Conservation (phyloP, 768 basidiomycete species). For the Pisolithus albus region DNA sequence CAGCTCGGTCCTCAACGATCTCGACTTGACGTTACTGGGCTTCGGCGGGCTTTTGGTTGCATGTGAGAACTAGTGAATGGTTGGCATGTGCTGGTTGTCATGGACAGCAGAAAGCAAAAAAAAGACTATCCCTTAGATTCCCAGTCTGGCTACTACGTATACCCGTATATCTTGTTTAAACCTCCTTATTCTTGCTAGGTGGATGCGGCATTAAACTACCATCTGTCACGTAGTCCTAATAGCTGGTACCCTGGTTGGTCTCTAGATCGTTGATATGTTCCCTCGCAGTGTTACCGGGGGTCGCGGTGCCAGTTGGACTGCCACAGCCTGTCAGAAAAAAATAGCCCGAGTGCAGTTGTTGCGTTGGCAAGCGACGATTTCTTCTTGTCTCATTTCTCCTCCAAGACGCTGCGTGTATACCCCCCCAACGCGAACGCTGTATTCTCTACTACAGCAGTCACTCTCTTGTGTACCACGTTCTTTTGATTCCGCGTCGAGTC, state of each 20-base stretch:
- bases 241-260: no score
- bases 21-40: slow-evolving; percentile 14
- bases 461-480: slow-evolving; percentile 16
- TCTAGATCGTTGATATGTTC: no score
- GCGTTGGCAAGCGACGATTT: background rate
- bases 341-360: no score
- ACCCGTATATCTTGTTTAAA: no score
- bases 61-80: slow-evolving; percentile 5
- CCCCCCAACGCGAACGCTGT: slow-evolving; percentile 8
- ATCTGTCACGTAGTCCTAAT: no score
- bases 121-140: background rate
- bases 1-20: slow-evolving; percentile 8
- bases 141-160: background rate
- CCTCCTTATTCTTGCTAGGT: no score
- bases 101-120: background rate
- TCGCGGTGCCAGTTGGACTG: slow-evolving; percentile 3
- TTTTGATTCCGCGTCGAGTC: slow-evolving; percentile 4
- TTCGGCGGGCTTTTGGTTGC: slow-evolving; percentile 14
- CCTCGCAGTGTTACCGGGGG: background rate
- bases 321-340: no score
- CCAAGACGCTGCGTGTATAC: background rate
- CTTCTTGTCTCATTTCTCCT: background rate
- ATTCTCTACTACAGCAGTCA: slow-evolving; percentile 10
- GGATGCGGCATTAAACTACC: no score
- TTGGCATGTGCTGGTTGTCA: background rate